Evolutionary conservation across 2,329 filamentous ascomycete genomes (phyloP).

Genomic region (Periconia macrospinosa): DNA sequence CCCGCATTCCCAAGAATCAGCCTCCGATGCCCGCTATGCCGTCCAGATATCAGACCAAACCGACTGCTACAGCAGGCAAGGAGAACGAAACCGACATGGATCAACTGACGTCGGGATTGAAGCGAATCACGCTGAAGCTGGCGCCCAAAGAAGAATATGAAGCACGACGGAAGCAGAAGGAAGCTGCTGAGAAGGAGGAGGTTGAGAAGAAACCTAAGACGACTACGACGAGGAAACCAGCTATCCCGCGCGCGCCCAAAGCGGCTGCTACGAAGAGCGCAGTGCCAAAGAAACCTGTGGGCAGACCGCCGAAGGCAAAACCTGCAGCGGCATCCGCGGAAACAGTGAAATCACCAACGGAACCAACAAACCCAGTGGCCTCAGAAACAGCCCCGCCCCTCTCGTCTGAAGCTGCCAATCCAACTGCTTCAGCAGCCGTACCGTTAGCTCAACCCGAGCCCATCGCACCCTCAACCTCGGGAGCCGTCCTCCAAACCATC

Average conservation of each 20-base stretch:
- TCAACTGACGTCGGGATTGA: constrained; percentile 55
- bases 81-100: constrained; percentile 47
- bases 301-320: constrained; percentile 24
- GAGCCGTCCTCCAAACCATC: constrained; percentile 9
- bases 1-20: constrained; percentile 39
- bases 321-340: not conserved
- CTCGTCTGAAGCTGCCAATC: constrained; percentile 25
- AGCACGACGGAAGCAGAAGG: constrained; percentile 51
- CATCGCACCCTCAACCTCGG: constrained; percentile 14
- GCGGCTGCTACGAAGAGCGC: constrained; percentile 15
- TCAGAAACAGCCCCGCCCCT: constrained; percentile 43
- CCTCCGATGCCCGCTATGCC: constrained; percentile 48
- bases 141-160: constrained; percentile 61
- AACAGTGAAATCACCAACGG: constrained; percentile 23
- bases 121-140: constrained; percentile 62
- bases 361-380: constrained; percentile 29
- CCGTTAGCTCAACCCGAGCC: constrained; percentile 34
- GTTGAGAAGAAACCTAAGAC: constrained; percentile 20
- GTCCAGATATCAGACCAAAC: constrained; percentile 34
- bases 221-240: constrained; percentile 19
- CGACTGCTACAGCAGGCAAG: constrained; percentile 20
- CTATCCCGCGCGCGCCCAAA: constrained; percentile 19
- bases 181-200: constrained; percentile 46
- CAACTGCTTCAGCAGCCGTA: constrained; percentile 21
- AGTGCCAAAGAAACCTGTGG: constrained; percentile 25